Evolutionary conservation across 805 yeast species (phyloP).

Genomic region (Suhomyces vadensis): DNA sequence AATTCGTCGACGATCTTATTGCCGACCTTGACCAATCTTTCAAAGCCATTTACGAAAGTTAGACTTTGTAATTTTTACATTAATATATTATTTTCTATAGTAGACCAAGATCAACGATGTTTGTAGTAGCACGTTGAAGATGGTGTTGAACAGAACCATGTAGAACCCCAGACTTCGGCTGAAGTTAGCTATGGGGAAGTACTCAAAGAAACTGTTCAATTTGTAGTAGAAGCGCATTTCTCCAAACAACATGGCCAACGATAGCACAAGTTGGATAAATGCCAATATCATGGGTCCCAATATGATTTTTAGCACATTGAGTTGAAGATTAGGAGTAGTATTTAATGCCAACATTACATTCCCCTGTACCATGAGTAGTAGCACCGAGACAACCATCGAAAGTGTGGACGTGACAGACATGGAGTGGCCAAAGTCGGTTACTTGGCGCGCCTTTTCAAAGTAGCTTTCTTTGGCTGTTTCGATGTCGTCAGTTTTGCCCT

Average conservation of each 20-base stretch:
- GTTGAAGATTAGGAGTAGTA: not conserved
- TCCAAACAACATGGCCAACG: not conserved
- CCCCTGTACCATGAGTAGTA: conserved; percentile 2
- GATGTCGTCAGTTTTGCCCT: not conserved
- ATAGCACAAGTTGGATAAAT: not conserved
- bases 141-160: not conserved
- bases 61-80: not conserved
- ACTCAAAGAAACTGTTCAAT: not conserved
- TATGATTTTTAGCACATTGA: not conserved
- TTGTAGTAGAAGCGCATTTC: not conserved
- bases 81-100: conserved; percentile 1
- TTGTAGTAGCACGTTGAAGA: not conserved
- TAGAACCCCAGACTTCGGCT: not conserved
- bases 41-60: conserved; percentile 49
- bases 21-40: conserved; percentile 83
- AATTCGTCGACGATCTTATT: conserved; percentile 75
- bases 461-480: not conserved
- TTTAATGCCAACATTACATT: not conserved
- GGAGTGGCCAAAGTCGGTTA: not conserved
- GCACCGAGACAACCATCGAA: conserved; percentile 1
- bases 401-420: not conserved
- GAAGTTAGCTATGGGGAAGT: not conserved
- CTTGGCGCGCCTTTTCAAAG: conserved; percentile 2
- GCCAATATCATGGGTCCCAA: not conserved
- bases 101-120: not conserved